Conservation (phyloP, 192 early-diverging fungal genomes). For the Backusella westeae region DNA sequence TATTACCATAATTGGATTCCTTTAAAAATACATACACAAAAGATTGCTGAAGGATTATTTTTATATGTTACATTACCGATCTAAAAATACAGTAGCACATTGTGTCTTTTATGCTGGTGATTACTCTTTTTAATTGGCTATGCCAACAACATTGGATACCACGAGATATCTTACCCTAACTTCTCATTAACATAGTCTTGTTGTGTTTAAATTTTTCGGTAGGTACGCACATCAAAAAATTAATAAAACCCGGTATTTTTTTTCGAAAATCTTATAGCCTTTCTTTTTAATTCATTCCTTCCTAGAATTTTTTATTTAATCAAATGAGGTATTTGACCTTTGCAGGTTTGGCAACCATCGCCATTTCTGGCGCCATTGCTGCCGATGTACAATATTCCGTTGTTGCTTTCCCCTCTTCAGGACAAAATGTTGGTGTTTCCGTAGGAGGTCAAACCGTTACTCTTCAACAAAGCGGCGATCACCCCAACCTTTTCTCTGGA, state of each 20-base stretch:
- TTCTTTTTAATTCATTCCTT: background rate
- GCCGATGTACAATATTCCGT: slow-evolving; percentile 38
- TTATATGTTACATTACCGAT: background rate
- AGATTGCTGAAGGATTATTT: background rate
- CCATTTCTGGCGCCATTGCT: slow-evolving; percentile 1
- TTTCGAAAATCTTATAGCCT: background rate
- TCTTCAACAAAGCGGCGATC: slow-evolving; percentile 6
- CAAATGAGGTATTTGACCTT: slow-evolving; percentile 23
- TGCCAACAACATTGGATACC: background rate
- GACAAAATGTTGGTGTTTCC: slow-evolving; percentile 24
- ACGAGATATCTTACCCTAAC: slow-evolving; percentile 5
- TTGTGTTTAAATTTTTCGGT: slow-evolving; percentile 6
- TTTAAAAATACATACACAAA: background rate
- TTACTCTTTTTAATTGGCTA: background rate
- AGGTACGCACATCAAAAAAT: background rate
- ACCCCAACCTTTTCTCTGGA: slow-evolving; percentile 29
- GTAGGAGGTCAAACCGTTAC: slow-evolving; percentile 32
- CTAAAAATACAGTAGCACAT: slow-evolving; percentile 6
- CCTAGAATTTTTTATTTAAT: background rate
- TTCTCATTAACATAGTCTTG: background rate
- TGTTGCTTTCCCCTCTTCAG: slow-evolving; percentile 28
- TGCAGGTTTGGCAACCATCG: slow-evolving; percentile 13
- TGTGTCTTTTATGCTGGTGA: slow-evolving; percentile 1
- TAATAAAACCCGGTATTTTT: background rate
- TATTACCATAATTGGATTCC: background rate